Evolutionary conservation across 768 basidiomycete genomes (phyloP), one percentile per base, ranked within the genome.

Genomic region (Leccinum uliginosum): DNA sequence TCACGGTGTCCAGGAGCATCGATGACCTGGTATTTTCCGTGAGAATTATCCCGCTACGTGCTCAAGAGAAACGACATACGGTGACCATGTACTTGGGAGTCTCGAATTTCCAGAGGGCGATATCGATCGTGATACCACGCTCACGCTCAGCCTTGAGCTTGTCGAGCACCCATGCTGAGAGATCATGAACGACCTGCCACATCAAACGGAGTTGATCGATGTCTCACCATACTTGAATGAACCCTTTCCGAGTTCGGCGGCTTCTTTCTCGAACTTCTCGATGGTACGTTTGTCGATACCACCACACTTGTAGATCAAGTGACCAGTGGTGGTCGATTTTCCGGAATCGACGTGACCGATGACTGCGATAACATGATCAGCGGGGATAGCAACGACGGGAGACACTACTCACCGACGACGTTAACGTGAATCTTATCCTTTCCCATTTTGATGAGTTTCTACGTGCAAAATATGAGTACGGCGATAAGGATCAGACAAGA

Each of bases 251-350:
- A 99, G 91, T 76, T 99, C 97, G 81, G 93, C 93, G 69, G 97
- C 97, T 81, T 99, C 97, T 88, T 99, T 99, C 85, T 99, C 97
- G 83, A 98, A 98, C 83, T 98, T 97, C 80, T 95, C 93, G 66
- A 96, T 95, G 74, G 93, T 94, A 87, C 93, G 93, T 85, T 98
- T 99, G 77, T 99, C 97, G 83, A 99, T 99, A 91, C 97, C 97
- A 87, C 97, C 97, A 77, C 97, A 99, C 88, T 99, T 97, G 92
- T 98, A 98, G 87, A 98, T 98, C 83, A 99, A 84, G 83, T 99
- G 97, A 66, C 97, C 97, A 67, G 97, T 99, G 72, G 97, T 99
- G 80, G 97, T 99, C 58, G 96, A 98, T 82, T 98, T 99, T 67
- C 96, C 96, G 75, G 96, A 98, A 83, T 98, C 94, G 91, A 95